phyloP scores from a whole-genome alignment of 352 stramenopile genomes.

The Globisporangium cylindrosporum region DNA sequence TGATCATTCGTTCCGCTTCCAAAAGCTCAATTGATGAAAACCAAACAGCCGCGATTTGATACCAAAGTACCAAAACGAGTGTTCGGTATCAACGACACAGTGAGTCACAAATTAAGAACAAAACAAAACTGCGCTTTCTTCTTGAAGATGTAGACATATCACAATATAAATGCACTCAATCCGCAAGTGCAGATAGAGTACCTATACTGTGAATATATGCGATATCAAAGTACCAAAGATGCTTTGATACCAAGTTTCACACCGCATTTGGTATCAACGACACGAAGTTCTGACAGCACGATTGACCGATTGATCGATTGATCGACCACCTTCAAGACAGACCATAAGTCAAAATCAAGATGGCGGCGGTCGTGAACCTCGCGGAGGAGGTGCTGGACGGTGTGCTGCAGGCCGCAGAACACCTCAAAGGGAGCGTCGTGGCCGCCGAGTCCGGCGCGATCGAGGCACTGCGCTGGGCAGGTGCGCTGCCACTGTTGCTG shows the following conservation, averaged over 20 bases:
- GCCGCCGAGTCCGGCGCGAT: conserved; percentile 52
- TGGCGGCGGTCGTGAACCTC: conserved; percentile 34
- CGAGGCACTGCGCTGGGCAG: conserved; percentile 64
- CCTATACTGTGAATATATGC: too few species aligned
- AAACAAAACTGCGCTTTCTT: too few species aligned
- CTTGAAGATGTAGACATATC: too few species aligned
- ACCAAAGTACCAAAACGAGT: background rate
- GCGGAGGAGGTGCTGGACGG: conserved; percentile 52
- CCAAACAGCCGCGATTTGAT: background rate
- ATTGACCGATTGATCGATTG: background rate
- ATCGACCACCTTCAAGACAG: background rate
- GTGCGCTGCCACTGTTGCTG: conserved; percentile 61
- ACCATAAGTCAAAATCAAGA: background rate
- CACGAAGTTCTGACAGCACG: background rate
- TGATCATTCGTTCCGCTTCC: conserved; percentile 13
- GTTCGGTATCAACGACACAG: too few species aligned
- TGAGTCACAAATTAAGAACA: too few species aligned
- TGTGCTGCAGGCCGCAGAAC: conserved; percentile 54
- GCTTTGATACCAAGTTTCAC: too few species aligned
- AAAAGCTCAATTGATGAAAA: background rate
- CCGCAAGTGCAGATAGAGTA: too few species aligned
- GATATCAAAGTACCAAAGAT: background rate
- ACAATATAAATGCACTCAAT: too few species aligned
- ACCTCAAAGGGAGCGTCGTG: conserved; percentile 45
- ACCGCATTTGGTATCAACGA: background rate